A percentile compares a stretch with the other conserved stretches of the same genome.
These are phyloP conservation scores for Maudiozyma barnettii DNA, from an alignment of 805 yeast genomes.

Conservation along the genomic window DNA sequence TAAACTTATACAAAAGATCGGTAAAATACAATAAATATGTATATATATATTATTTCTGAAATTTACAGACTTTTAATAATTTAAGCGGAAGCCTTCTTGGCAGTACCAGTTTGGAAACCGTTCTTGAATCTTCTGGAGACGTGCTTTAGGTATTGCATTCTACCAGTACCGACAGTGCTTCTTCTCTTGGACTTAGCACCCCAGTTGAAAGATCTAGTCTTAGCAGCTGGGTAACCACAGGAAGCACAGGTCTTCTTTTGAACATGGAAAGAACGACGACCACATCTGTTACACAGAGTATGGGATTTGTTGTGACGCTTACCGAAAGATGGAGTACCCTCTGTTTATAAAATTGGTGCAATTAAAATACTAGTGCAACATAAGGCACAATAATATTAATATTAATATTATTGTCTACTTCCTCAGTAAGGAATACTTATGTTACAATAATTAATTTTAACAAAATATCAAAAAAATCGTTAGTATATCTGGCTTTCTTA, in stretches of 20 bases:
- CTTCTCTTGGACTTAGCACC: conserved; percentile 98
- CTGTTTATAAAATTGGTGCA: conserved; percentile 31
- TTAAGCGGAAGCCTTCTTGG: conserved; percentile 48
- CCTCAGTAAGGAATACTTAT: too few species aligned
- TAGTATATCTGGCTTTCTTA: background rate
- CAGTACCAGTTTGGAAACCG: conserved; percentile 83
- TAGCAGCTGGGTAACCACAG: conserved; percentile 99
- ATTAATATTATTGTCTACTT: too few species aligned
- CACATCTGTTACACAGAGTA: conserved; percentile 98
- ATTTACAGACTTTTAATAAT: conserved; percentile 6
- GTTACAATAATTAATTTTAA: background rate
- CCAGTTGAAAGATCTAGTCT: conserved; percentile 98
- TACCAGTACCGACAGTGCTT: conserved; percentile 99
- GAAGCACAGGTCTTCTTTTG: conserved; percentile 98
- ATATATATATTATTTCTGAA: too few species aligned
- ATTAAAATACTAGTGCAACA: background rate
- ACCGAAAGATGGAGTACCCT: conserved; percentile 99
- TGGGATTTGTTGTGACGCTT: conserved; percentile 99
- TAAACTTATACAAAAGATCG: background rate
- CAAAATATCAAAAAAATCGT: background rate
- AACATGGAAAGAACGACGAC: conserved; percentile 95
- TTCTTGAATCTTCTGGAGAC: conserved; percentile 97
- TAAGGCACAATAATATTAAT: too few species aligned
- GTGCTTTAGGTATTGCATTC: conserved; percentile 95
- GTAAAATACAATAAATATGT: background rate